Conservation (phyloP, 2,329 filamentous ascomycete species). For the Beauveria brongniartii region DNA sequence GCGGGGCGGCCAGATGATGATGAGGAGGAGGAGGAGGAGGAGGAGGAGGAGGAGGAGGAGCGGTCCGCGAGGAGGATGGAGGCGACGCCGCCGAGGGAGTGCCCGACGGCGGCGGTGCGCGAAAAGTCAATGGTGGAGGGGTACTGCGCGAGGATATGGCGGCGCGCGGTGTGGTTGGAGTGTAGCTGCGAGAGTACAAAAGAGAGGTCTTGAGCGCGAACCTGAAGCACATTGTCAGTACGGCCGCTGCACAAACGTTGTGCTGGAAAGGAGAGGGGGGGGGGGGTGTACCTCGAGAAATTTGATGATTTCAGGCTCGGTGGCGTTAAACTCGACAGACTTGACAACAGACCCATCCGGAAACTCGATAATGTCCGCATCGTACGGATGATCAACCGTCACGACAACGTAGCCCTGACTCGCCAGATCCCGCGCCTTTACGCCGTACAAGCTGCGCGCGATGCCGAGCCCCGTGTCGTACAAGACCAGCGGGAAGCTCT, state of each 20-base stretch:
- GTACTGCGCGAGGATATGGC: background rate
- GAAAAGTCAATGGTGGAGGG: conserved; percentile 16
- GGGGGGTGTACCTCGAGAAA: background rate
- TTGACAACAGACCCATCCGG: conserved; percentile 26
- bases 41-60: too few species aligned
- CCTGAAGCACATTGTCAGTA: conserved; percentile 9
- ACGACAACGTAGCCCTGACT: conserved; percentile 36
- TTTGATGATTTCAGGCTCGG: conserved; percentile 8
- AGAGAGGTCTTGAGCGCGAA: conserved; percentile 24
- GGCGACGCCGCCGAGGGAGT: conserved; percentile 28
- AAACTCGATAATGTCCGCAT: conserved; percentile 33
- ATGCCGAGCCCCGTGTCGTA: conserved; percentile 34
- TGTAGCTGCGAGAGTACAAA: conserved; percentile 27
- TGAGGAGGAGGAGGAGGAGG: too few species aligned
- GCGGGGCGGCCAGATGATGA: too few species aligned
- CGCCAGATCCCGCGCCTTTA: conserved; percentile 32
- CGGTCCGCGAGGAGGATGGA: conserved; percentile 18
- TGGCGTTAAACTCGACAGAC: conserved; percentile 15
- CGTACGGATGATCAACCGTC: conserved; percentile 38
- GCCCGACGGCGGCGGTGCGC: conserved; percentile 24
- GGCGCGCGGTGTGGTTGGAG: background rate
- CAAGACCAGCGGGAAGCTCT: conserved; percentile 24
- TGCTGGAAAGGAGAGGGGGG: background rate
- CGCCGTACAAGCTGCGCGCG: conserved; percentile 31
- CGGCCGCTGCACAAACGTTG: too few species aligned